Evolutionary conservation across 306 rosid species (phyloP).

Genomic region (Biancaea sappan): DNA sequence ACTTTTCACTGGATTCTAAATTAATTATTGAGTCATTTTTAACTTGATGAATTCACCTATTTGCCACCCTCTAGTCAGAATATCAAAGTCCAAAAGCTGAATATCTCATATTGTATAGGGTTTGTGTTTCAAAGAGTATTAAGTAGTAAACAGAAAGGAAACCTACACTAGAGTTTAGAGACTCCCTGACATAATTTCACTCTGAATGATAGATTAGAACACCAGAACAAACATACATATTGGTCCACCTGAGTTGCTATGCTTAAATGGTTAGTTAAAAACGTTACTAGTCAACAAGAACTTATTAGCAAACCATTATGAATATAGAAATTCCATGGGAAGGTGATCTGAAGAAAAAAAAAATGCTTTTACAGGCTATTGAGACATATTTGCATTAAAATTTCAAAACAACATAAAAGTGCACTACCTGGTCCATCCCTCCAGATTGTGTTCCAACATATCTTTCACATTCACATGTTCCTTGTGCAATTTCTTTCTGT

Average conservation of each 20-base stretch:
- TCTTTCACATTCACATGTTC: slow-evolving; percentile 73
- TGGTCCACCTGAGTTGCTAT: neutral
- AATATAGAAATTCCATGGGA: neutral
- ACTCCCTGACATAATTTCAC: neutral
- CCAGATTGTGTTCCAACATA: slow-evolving; percentile 81
- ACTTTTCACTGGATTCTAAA: too few species aligned
- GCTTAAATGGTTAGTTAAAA: neutral
- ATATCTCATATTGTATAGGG: neutral
- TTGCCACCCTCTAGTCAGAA: neutral
- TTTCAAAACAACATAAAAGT: neutral
- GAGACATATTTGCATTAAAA: neutral
- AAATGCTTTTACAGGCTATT: neutral
- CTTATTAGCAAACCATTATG: neutral
- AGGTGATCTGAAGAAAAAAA: neutral
- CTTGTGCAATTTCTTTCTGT: slow-evolving; percentile 76
- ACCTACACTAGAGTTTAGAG: neutral
- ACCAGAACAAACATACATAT: neutral
- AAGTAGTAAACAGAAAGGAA: neutral
- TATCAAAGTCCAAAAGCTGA: neutral
- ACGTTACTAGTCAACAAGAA: neutral
- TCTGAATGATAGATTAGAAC: neutral
- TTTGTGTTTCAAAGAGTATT: neutral
- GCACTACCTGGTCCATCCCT: slow-evolving; percentile 79
- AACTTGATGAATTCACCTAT: neutral
- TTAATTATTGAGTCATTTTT: neutral